phyloP scores from a whole-genome alignment of 768 basidiomycete species.

The Chlorophyllum brunneum region DNA sequence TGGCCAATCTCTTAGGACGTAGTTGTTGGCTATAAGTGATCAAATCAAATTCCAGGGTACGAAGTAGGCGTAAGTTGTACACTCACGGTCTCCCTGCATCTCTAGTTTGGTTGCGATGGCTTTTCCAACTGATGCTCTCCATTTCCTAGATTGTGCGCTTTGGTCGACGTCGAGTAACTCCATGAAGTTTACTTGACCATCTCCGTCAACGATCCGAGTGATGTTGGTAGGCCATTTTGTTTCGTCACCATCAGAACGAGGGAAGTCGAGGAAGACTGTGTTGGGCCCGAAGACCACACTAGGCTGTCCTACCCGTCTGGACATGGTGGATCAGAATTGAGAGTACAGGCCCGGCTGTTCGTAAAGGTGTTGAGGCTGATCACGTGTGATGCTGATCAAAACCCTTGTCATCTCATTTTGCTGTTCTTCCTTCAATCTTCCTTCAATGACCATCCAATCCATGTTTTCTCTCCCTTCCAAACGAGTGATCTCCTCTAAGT shows the following conservation, averaged over 20 bases:
- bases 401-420: too few relatives aligned
- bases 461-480: not conserved
- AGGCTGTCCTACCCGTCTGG: conserved; percentile 26
- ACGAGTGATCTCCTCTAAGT: too few relatives aligned
- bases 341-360: not conserved
- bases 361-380: too few relatives aligned
- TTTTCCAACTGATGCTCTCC: conserved; percentile 45
- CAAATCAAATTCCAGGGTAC: not conserved
- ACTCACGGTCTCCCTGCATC: conserved; percentile 41
- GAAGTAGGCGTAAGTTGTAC: not conserved
- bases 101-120: conserved; percentile 40
- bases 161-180: conserved; percentile 49
- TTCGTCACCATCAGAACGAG: conserved; percentile 55
- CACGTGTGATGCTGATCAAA: too few relatives aligned
- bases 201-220: conserved; percentile 45
- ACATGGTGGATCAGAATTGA: conserved; percentile 16
- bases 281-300: conserved; percentile 40
- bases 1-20: conserved; percentile 66
- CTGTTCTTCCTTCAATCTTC: too few relatives aligned
- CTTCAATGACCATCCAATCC: too few relatives aligned
- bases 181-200: conserved; percentile 74
- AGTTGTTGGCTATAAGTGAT: conserved; percentile 40
- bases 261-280: conserved; percentile 55
- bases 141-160: conserved; percentile 43
- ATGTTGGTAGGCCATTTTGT: conserved; percentile 56